Conservation (phyloP, 1,284 basidiomycete species). For the Serendipita sp. region DNA sequence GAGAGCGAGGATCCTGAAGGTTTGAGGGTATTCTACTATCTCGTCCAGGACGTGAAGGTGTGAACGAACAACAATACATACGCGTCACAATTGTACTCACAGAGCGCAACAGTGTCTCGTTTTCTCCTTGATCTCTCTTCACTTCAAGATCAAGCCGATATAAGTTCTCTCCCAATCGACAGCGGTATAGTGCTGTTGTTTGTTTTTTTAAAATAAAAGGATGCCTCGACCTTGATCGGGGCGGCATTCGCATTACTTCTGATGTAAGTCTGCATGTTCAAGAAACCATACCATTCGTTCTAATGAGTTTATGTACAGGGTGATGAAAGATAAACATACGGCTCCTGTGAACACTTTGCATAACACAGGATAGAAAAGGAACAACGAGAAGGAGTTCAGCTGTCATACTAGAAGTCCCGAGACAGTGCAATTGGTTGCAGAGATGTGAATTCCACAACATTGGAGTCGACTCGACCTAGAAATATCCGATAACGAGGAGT, state of each 20-base stretch:
- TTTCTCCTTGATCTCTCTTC: constrained; percentile 91
- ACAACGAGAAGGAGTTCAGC: no score
- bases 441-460: no score
- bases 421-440: no score
- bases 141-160: constrained; percentile 99
- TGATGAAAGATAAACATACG: not conserved
- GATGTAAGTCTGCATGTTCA: not conserved
- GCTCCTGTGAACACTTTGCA: no score
- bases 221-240: constrained; percentile 1
- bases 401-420: no score
- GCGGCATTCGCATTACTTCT: not conserved
- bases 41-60: constrained; percentile 94
- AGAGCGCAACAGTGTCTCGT: constrained; percentile 65
- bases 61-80: constrained; percentile 13
- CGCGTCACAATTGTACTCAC: constrained; percentile 6
- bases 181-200: not conserved
- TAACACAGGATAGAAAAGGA: no score
- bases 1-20: constrained; percentile 97
- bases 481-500: no score
- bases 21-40: constrained; percentile 95
- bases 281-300: not conserved
- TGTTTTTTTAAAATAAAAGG: not conserved
- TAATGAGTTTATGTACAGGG: not conserved
- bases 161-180: constrained; percentile 26
- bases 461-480: no score